A percentile compares a stretch with the other conserved stretches of the same genome.
Conservation (phyloP, 2,329 filamentous ascomycete genomes). For the Colletotrichum acutatum region DNA sequence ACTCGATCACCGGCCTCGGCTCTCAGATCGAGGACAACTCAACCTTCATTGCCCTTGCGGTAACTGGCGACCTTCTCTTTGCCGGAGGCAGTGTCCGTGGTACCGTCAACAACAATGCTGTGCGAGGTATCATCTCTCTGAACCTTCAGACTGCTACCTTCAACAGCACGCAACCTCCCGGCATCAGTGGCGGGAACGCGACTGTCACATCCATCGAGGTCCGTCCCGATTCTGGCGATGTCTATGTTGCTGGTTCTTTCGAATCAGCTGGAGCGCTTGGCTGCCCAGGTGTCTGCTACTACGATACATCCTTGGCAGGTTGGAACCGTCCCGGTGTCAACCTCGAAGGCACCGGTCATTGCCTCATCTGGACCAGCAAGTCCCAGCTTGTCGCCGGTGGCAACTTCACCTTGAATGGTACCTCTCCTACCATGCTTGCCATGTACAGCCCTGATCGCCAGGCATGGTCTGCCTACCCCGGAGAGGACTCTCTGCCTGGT, state of each 20-base stretch:
- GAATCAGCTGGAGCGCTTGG: slow-evolving; percentile 83
- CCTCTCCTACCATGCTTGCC: slow-evolving; percentile 71
- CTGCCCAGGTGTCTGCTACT: slow-evolving; percentile 86
- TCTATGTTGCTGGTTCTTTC: slow-evolving; percentile 91
- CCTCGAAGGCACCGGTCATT: slow-evolving; percentile 75
- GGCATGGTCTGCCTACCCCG: slow-evolving; percentile 73
- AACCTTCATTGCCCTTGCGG: slow-evolving; percentile 77
- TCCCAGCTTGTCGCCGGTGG: slow-evolving; percentile 82
- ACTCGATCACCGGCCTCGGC: slow-evolving; percentile 76
- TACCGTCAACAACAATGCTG: slow-evolving; percentile 66
- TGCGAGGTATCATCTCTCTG: slow-evolving; percentile 84
- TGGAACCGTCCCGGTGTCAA: slow-evolving; percentile 85
- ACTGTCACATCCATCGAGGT: slow-evolving; percentile 82
- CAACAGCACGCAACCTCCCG: slow-evolving; percentile 74
- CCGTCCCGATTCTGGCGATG: slow-evolving; percentile 75
- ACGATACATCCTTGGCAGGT: slow-evolving; percentile 74
- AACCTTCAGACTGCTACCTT: slow-evolving; percentile 76
- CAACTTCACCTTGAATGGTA: slow-evolving; percentile 75
- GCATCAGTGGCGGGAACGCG: slow-evolving; percentile 75
- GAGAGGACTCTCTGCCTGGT: slow-evolving; percentile 77
- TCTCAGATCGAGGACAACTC: slow-evolving; percentile 76
- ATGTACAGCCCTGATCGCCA: slow-evolving; percentile 76
- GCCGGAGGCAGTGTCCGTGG: slow-evolving; percentile 86
- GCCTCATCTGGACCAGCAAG: slow-evolving; percentile 80
- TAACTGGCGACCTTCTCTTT: slow-evolving; percentile 76